phyloP scores from a whole-genome alignment of 768 basidiomycete genomes.

The Podaxis sp. region DNA sequence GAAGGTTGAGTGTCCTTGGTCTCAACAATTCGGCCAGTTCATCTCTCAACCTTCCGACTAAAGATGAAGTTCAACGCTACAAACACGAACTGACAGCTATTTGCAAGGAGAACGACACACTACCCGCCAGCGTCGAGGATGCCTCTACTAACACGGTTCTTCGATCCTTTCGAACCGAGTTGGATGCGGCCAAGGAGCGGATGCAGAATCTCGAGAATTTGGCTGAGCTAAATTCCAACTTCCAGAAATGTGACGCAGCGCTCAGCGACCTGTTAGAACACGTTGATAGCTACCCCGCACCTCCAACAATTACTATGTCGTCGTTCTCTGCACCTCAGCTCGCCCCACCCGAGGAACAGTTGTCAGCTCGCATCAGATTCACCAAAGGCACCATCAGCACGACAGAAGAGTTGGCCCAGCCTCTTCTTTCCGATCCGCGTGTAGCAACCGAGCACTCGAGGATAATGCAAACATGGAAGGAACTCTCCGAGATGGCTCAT shows the following conservation, averaged over 20 bases:
- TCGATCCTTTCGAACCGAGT: conserved; percentile 56
- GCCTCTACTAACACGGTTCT: conserved; percentile 52
- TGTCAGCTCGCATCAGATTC: conserved; percentile 61
- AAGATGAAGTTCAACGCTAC: conserved; percentile 46
- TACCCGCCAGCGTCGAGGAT: conserved; percentile 45
- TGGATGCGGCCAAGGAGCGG: conserved; percentile 47
- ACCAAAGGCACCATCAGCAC: conserved; percentile 51
- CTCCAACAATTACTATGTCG: conserved; percentile 48
- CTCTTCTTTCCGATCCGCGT: conserved; percentile 57
- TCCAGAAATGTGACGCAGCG: conserved; percentile 65
- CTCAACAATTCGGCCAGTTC: conserved; percentile 56
- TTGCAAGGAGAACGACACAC: conserved; percentile 37
- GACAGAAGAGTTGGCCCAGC: conserved; percentile 39
- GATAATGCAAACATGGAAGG: conserved; percentile 76
- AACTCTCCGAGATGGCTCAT: conserved; percentile 77
- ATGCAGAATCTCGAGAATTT: conserved; percentile 53
- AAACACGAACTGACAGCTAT: conserved; percentile 46
- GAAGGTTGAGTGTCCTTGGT: conserved; percentile 57
- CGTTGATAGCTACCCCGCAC: conserved; percentile 77
- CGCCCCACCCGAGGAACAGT: conserved; percentile 63
- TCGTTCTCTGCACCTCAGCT: conserved; percentile 42
- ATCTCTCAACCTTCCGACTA: conserved; percentile 47
- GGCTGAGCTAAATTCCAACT: conserved; percentile 46
- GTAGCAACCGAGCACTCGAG: conserved; percentile 59
- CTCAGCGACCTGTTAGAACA: conserved; percentile 85